Percentiles rank a stretch among this genome's conserved stretches.
Conservation (phyloP, 1,139 yeast genomes). For the Geotrichum reessii region DNA sequence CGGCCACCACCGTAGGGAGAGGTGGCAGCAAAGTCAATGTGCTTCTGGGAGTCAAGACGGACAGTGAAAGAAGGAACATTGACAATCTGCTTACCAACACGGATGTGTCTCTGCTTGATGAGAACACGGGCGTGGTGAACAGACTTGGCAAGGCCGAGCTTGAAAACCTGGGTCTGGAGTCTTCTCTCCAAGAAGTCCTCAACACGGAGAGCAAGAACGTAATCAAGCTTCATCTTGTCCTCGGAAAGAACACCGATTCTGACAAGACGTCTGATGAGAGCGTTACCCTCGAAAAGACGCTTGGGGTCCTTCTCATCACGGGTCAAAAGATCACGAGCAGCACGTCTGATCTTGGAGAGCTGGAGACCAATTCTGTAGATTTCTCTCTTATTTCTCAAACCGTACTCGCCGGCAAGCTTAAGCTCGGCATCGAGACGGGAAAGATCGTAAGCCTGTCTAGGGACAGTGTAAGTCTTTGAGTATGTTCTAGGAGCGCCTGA, state of each 20-base stretch:
- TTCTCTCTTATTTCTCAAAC: slow-evolving; percentile 99
- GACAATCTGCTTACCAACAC: slow-evolving; percentile 99
- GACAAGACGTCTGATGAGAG: slow-evolving; percentile 92
- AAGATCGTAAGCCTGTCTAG: slow-evolving; percentile 98
- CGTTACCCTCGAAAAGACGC: slow-evolving; percentile 99
- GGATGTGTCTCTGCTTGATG: slow-evolving; percentile 98
- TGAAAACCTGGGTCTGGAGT: slow-evolving; percentile 99
- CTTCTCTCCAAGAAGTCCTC: slow-evolving; percentile 99
- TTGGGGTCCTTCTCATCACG: slow-evolving; percentile 99
- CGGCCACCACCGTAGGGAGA: slow-evolving; percentile 99
- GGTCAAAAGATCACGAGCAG: slow-evolving; percentile 99
- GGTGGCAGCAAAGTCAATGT: slow-evolving; percentile 97
- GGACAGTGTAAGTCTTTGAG: slow-evolving; percentile 99
- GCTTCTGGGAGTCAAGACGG: slow-evolving; percentile 99
- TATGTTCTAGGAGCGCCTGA: slow-evolving; percentile 75
- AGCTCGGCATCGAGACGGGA: slow-evolving; percentile 99
- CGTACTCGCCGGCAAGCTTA: slow-evolving; percentile 99
- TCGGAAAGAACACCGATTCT: slow-evolving; percentile 98
- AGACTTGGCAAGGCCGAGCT: slow-evolving; percentile 98
- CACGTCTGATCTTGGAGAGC: slow-evolving; percentile 99
- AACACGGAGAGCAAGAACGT: slow-evolving; percentile 94
- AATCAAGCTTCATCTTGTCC: slow-evolving; percentile 99
- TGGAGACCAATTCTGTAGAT: slow-evolving; percentile 98
- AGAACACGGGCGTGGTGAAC: slow-evolving; percentile 99
- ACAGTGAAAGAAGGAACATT: slow-evolving; percentile 99